Evolutionary conservation across 805 yeast genomes (phyloP).

Genomic region (Starmera quercuum): DNA sequence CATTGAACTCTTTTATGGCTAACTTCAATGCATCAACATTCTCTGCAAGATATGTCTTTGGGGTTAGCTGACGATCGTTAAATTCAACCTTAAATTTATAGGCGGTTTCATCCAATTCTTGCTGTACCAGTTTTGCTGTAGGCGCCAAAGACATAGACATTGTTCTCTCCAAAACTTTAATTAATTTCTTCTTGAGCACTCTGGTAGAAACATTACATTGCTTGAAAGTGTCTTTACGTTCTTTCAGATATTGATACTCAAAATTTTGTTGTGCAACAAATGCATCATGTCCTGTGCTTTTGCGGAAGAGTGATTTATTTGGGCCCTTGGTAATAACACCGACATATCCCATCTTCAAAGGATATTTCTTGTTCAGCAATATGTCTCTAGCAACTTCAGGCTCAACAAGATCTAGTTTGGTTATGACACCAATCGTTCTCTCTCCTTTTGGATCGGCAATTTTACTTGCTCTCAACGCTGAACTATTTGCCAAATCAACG

Average conservation of each 20-base stretch:
- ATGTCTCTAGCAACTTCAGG: constrained; percentile 63
- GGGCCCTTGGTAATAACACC: constrained; percentile 94
- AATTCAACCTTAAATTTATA: constrained; percentile 94
- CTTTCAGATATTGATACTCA: constrained; percentile 57
- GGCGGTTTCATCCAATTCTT: constrained; percentile 87
- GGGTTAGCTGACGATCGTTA: constrained; percentile 89
- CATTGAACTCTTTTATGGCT: constrained; percentile 80
- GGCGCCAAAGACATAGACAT: constrained; percentile 89
- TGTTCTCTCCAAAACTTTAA: constrained; percentile 79
- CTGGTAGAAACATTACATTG: constrained; percentile 74
- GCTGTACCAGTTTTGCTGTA: constrained; percentile 76
- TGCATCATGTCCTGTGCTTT: constrained; percentile 52
- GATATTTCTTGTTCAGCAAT: constrained; percentile 74
- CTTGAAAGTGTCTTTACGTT: constrained; percentile 47
- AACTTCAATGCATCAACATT: constrained; percentile 82
- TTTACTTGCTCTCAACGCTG: constrained; percentile 88
- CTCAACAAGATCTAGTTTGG: constrained; percentile 86
- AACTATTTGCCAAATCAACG: constrained; percentile 93
- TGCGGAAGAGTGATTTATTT: constrained; percentile 37
- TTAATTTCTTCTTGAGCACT: constrained; percentile 67
- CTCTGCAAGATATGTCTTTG: constrained; percentile 89
- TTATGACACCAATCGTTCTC: constrained; percentile 93
- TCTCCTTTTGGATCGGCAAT: constrained; percentile 89
- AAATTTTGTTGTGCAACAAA: constrained; percentile 61
- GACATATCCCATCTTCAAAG: constrained; percentile 92